Evolutionary conservation across 495 filamentous ascomycete species (phyloP), one percentile per base, ranked within the genome.

Genomic region (Penicillium cosmopolitanum): DNA sequence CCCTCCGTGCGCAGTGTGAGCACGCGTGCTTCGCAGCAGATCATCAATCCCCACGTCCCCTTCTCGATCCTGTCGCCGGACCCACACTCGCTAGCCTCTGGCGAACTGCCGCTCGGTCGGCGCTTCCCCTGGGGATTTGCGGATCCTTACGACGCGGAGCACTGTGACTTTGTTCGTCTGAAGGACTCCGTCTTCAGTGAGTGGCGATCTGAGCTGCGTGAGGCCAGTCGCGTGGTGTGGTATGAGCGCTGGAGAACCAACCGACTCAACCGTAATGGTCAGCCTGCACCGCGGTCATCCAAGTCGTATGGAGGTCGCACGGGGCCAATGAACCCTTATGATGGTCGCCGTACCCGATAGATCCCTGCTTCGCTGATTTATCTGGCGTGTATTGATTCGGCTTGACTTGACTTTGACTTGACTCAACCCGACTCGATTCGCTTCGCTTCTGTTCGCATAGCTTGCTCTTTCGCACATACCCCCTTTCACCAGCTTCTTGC

Each of bases 61-160:
- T 84, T 98, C 69, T 95, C 92, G n/a, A 91, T 96, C 69, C 85
- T 98, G 66, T 95, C 91, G 31, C 95, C 95, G 1, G 95, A 98
- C 67, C 84, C 87, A 33, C 93, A 97, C 75, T 92, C 95, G 64
- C 84, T 91, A 42, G 84, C 82, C 18, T 80, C 87, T 42, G 68
- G 66, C 4, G 73, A 80, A 40, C 69, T 74, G 36, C 79, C 78
- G 11, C 73, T 93, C 53, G 95, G 93, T 16, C 86, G 95, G 52
- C 87, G 85, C 48, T 98, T 98, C 66, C 90, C 96, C 5, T 98
- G 95, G 95, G 95, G 95, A 18, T 94, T 96, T 67, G 95, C 95
- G 11, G 91, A 97, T 66, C 95, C 95, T 0, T 91, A 93, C 77
- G 85, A 97, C 66, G 79, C 87, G 34, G 86, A 89, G 63, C 95